Evolutionary conservation across 768 basidiomycete genomes (phyloP), one percentile per base, ranked within the genome.

Genomic region (Exsudoporus frostii): DNA sequence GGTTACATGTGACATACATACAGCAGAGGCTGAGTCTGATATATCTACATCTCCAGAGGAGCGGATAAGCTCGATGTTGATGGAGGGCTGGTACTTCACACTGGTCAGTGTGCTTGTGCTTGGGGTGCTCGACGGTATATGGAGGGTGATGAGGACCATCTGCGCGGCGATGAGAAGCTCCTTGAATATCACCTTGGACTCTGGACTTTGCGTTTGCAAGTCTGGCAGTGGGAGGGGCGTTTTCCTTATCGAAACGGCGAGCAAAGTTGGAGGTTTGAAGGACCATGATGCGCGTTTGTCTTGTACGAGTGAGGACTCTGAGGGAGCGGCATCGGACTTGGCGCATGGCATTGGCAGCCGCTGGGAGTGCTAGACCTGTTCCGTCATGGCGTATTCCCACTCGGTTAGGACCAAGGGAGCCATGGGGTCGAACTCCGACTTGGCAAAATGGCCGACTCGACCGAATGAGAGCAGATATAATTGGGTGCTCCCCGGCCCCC

Each of bases 91-190:
- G 13, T 32, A 32, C 13, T 45, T 63, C 10, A 40, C 9, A 5
- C n/a, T n/a, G n/a, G n/a, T n/a, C n/a, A n/a, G 56, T 38, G 22
- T 48, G 67, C 51, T 70, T 71, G 9, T 71, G 71, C 49, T 71
- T 79, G n/a, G 78, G 74, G 15, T 74, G 73, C 32, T 70, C 69
- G 25, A 73, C 63, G 1, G 64, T 65, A 49, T 73, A 71, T 49
- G 71, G 72, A 10, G 73, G 58, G 22, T 65, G 65, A 29, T 65
- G 56, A 2, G 65, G 50, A 10, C 62, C 63, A 6, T 69, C 69
- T 6, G 63, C 62, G 6, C 78, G 73, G 13, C 76, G 74, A 45
- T 69, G 73, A 15, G 72, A 61, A 0, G 71, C 68, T 1, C 58
- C 70, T 20, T 71, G 67, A 5, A 70, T 70, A 30, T 70, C 68